Conservation (phyloP, 2,329 filamentous ascomycete genomes). For the Gnomoniopsis smithogilvyi region DNA sequence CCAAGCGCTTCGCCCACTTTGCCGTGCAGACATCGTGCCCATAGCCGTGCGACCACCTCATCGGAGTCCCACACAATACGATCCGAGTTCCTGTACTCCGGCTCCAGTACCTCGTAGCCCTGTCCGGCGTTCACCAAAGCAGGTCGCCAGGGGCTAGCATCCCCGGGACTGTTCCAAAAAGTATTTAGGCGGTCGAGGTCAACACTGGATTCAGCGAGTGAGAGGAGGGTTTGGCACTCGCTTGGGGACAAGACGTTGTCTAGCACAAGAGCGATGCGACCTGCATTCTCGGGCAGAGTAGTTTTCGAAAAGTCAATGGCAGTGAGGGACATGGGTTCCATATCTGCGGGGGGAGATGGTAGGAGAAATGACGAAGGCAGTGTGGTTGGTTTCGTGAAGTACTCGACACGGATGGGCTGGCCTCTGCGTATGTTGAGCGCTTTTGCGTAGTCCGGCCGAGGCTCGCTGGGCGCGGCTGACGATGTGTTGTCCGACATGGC, state of each 20-base stretch:
- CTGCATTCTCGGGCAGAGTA: constrained; percentile 47
- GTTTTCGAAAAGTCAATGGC: constrained; percentile 51
- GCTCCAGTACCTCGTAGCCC: constrained; percentile 55
- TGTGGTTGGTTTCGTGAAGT: constrained; percentile 21
- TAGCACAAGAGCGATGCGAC: constrained; percentile 54
- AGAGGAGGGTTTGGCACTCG: constrained; percentile 2
- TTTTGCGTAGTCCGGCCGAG: no score
- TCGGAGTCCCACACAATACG: not conserved
- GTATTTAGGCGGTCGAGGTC: constrained; percentile 16
- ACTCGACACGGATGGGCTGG: not conserved
- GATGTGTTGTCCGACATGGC: no score
- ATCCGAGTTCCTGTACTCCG: constrained; percentile 20
- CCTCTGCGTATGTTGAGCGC: no score
- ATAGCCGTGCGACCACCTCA: not conserved
- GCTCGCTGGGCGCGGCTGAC: no score
- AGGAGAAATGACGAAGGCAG: constrained; percentile 46
- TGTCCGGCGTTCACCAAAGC: constrained; percentile 44
- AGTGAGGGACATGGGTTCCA: constrained; percentile 38
- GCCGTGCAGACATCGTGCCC: constrained; percentile 35
- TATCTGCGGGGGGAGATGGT: constrained; percentile 32
- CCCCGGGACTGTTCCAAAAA: not conserved
- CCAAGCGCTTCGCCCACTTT: constrained; percentile 39
- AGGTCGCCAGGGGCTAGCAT: constrained; percentile 13
- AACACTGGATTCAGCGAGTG: not conserved
- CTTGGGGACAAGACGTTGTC: constrained; percentile 51